phyloP scores from a whole-genome alignment of 225 moss, liverwort and hornwort species.

The Lunularia cruciata region DNA sequence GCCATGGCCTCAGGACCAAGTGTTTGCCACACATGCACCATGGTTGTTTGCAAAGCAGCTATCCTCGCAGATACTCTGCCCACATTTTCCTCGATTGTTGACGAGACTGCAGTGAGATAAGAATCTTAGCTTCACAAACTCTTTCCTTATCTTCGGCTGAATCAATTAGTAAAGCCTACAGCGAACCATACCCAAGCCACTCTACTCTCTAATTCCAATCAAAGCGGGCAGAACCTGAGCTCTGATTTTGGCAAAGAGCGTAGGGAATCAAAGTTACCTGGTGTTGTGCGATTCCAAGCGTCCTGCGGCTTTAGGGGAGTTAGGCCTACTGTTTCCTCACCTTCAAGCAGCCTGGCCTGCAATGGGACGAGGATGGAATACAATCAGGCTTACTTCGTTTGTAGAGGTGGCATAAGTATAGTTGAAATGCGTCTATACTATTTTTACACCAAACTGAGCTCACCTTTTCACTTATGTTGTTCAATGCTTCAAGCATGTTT shows the following conservation, averaged over 20 bases:
- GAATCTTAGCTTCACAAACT: neutral
- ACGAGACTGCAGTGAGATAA: constrained; percentile 53
- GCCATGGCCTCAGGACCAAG: constrained; percentile 79
- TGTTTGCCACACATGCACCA: constrained; percentile 72
- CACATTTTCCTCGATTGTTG: constrained; percentile 60
- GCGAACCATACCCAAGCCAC: too few species aligned
- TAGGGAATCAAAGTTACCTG: constrained; percentile 6
- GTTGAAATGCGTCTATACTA: neutral
- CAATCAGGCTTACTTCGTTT: neutral
- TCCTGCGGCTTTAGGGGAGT: constrained; percentile 34
- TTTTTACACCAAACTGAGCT: neutral
- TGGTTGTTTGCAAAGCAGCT: constrained; percentile 67
- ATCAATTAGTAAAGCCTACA: too few species aligned
- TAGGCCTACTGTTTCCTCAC: constrained; percentile 18
- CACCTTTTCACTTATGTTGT: constrained; percentile 79
- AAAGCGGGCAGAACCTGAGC: too few species aligned
- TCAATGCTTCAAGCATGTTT: constrained; percentile 70
- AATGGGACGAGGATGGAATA: neutral
- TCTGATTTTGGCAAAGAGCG: too few species aligned
- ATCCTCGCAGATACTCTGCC: constrained; percentile 65
- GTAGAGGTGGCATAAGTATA: neutral
- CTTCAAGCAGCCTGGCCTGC: constrained; percentile 32
- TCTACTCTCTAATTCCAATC: neutral
- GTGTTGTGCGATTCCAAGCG: constrained; percentile 30
- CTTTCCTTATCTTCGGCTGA: too few species aligned